These are phyloP conservation scores for Serendipita indica DNA, from an alignment of 768 basidiomycete species.

Conservation along the genomic window DNA sequence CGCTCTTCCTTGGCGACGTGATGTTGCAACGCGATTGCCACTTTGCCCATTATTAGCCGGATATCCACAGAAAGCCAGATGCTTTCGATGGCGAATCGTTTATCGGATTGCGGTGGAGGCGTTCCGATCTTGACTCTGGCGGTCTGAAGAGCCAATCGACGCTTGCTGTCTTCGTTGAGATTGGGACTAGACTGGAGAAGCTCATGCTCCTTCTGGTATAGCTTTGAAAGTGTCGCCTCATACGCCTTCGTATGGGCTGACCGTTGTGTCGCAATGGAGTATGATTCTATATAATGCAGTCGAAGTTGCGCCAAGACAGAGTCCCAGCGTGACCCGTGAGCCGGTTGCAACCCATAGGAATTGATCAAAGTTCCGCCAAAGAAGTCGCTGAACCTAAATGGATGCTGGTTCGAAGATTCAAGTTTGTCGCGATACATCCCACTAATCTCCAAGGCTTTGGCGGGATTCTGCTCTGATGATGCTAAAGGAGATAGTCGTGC, in stretches of 20 bases:
- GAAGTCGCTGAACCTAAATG: background rate
- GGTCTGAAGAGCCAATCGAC: conserved; percentile 30
- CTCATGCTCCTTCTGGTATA: conserved; percentile 36
- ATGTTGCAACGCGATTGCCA: conserved; percentile 34
- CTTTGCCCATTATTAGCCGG: conserved; percentile 34
- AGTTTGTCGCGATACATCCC: background rate
- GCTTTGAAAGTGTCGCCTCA: conserved; percentile 40
- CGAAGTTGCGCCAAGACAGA: conserved; percentile 25
- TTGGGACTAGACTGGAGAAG: conserved; percentile 22
- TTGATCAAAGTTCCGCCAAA: background rate
- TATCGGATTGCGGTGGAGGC: conserved; percentile 41
- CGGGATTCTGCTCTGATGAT: background rate
- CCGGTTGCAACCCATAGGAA: conserved; percentile 18
- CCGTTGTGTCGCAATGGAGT: conserved; percentile 31
- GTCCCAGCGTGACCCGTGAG: conserved; percentile 28
- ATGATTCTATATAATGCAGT: conserved; percentile 27
- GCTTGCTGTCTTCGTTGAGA: too few species aligned
- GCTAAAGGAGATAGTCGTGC: background rate
- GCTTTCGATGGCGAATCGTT: conserved; percentile 45
- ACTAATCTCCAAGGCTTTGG: background rate
- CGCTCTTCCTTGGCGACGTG: conserved; percentile 14
- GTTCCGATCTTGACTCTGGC: conserved; percentile 43
- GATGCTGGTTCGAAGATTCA: background rate
- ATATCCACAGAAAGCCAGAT: conserved; percentile 39
- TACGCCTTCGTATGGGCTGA: conserved; percentile 45